phyloP scores from a whole-genome alignment of 2,329 filamentous ascomycete genomes.

The Colletotrichum sp. region DNA sequence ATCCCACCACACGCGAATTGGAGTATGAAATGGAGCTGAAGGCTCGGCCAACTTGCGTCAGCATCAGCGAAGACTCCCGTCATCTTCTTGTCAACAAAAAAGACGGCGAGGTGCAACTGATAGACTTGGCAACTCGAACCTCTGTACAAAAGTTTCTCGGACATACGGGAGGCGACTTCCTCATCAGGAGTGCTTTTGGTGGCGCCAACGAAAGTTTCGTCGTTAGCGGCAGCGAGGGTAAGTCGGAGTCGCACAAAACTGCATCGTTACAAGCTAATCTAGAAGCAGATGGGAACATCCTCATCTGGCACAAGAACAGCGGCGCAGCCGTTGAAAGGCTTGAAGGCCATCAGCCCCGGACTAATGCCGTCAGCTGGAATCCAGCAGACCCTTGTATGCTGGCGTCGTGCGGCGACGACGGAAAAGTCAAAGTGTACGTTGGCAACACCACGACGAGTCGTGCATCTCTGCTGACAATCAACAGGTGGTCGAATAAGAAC shows the following conservation, averaged over 20 bases:
- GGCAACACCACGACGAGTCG: background rate
- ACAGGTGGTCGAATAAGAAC: slow-evolving; percentile 30
- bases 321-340: slow-evolving; percentile 78
- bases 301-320: slow-evolving; percentile 90
- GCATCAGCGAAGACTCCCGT: slow-evolving; percentile 80
- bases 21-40: slow-evolving; percentile 76
- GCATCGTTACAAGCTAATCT: background rate
- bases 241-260: slow-evolving; percentile 24
- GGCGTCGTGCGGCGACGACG: slow-evolving; percentile 90
- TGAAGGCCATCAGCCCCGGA: slow-evolving; percentile 75
- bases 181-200: slow-evolving; percentile 85
- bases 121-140: slow-evolving; percentile 76
- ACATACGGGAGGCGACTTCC: slow-evolving; percentile 74
- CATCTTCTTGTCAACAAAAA: slow-evolving; percentile 83
- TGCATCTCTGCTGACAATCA: background rate
- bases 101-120: slow-evolving; percentile 76
- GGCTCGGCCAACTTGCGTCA: slow-evolving; percentile 77
- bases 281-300: slow-evolving; percentile 66
- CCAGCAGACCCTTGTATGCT: slow-evolving; percentile 83
- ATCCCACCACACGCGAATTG: slow-evolving; percentile 75
- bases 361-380: slow-evolving; percentile 91
- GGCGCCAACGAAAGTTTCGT: slow-evolving; percentile 93
- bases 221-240: slow-evolving; percentile 89
- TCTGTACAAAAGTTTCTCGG: slow-evolving; percentile 78
- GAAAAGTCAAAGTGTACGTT: slow-evolving; percentile 82